Percentiles rank a stretch among this genome's conserved stretches.
Evolutionary conservation across 1,284 basidiomycete species (phyloP).

Genomic region (Puccinia coronata): DNA sequence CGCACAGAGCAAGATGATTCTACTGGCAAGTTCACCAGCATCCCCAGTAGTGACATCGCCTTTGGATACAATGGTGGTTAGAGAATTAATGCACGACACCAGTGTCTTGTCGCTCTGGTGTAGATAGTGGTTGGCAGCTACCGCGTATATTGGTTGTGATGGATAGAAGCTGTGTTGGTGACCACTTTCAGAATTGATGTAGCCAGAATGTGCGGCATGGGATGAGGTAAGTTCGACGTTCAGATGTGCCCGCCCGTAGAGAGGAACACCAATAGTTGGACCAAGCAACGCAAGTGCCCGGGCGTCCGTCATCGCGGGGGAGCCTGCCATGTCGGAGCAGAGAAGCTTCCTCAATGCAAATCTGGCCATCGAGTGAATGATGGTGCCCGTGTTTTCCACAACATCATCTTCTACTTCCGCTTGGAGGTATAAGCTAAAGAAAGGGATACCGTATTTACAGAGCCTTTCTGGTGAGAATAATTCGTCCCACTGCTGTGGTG

Average conservation of each 20-base stretch:
- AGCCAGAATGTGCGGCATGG: neutral
- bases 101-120: neutral
- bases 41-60: neutral
- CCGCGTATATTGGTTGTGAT: neutral
- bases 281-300: neutral
- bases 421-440: neutral
- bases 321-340: neutral
- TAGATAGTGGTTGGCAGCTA: neutral
- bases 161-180: neutral
- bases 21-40: too few relatives aligned
- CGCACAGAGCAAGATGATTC: neutral
- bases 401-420: neutral
- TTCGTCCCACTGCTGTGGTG: neutral
- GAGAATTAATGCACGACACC: neutral
- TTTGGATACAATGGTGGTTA: neutral
- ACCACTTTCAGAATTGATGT: neutral
- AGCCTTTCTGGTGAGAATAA: neutral
- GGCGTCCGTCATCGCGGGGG: neutral
- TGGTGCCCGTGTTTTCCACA: neutral
- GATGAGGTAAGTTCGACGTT: neutral
- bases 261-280: neutral
- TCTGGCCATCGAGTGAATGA: neutral
- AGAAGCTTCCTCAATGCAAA: neutral
- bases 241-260: neutral
- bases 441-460: neutral